phyloP scores from a whole-genome alignment of 495 filamentous ascomycete species.

The Eremomyces bilateralis region DNA sequence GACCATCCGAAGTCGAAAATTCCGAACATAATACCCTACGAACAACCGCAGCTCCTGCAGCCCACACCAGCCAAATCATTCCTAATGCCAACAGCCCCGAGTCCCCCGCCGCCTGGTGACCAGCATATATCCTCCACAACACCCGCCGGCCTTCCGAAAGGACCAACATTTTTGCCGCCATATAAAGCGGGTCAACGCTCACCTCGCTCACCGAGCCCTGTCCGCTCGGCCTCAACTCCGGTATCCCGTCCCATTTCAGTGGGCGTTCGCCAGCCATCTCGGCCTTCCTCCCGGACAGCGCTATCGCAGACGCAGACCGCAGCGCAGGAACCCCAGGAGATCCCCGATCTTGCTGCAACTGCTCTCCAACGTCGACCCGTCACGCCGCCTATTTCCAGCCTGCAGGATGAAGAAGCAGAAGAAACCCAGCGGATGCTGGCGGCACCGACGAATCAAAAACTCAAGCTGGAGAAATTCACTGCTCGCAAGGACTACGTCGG shows the following conservation, averaged over 20 bases:
- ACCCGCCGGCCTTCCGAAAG: conserved; percentile 22
- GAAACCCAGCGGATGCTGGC: conserved; percentile 34
- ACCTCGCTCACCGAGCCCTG: conserved; percentile 61
- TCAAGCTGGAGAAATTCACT: conserved; percentile 38
- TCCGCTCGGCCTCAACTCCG: conserved; percentile 29
- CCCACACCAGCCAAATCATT: conserved; percentile 2
- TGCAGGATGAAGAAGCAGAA: conserved; percentile 43
- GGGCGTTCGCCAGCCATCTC: no score
- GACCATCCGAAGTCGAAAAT: no score
- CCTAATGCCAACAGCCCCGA: neutral
- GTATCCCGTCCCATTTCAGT: no score
- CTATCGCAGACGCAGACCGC: conserved; percentile 20
- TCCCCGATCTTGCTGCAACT: no score
- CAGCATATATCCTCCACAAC: conserved; percentile 7
- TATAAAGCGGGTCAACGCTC: conserved; percentile 28
- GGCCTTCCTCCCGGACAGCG: no score
- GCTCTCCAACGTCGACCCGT: neutral
- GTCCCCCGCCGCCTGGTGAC: neutral
- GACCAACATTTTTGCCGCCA: conserved; percentile 35
- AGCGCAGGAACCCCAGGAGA: no score
- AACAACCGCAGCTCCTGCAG: no score
- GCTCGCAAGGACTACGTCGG: conserved; percentile 47
- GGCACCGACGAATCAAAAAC: conserved; percentile 28
- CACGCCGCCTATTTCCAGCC: conserved; percentile 7
- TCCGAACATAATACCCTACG: no score